Percentiles rank a stretch among this genome's conserved stretches.
phyloP scores from a whole-genome alignment of 768 basidiomycete genomes.

The Podaxis carcinomalis region DNA sequence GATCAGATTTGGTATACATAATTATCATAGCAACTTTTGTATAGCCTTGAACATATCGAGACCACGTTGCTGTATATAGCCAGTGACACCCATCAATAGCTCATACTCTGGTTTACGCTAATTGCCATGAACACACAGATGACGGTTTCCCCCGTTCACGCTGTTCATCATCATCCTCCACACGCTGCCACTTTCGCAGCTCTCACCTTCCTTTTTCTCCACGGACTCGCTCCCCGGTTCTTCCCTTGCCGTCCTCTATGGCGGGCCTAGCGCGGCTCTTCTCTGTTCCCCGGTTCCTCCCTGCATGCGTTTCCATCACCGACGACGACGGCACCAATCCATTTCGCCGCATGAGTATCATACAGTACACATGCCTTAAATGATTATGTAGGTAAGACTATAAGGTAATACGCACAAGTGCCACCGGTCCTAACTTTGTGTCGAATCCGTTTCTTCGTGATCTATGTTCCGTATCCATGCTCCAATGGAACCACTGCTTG shows the following conservation, averaged over 20 bases:
- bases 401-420: not conserved
- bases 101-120: conserved; percentile 7
- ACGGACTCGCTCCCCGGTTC: not conserved
- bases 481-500: conserved; percentile 79
- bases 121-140: conserved; percentile 9
- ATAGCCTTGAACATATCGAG: not conserved
- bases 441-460: conserved; percentile 22
- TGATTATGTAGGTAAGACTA: not conserved
- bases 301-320: conserved; percentile 5
- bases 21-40: not conserved
- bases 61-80: conserved; percentile 6
- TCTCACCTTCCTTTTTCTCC: not conserved
- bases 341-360: conserved; percentile 7
- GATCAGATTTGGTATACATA: conserved; percentile 7
- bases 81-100: conserved; percentile 6
- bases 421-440: not conserved
- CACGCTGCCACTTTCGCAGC: not conserved
- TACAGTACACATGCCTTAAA: not conserved
- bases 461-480: conserved; percentile 98
- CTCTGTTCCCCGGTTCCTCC: conserved; percentile 9
- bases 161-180: conserved; percentile 1
- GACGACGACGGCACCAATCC: conserved; percentile 8
- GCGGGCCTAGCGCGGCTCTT: conserved; percentile 10
- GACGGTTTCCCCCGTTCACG: conserved; percentile 1
- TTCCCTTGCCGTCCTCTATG: not conserved